Evolutionary conservation across 2,329 filamentous ascomycete species (phyloP), one percentile per base, ranked within the genome.

Genomic region (Intubia oerlemansii): DNA sequence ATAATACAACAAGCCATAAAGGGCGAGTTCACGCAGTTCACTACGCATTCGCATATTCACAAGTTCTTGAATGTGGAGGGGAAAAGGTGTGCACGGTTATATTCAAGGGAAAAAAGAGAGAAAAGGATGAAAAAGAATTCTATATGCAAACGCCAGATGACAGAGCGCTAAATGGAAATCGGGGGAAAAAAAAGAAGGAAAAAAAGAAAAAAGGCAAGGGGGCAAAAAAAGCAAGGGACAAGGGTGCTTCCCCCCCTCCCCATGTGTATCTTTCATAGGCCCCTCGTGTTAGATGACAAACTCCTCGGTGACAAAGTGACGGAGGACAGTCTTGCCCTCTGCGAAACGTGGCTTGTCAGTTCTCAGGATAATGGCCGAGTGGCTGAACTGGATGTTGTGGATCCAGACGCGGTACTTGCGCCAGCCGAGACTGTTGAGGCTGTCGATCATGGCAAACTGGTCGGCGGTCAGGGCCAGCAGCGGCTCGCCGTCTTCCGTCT

Each of bases 331-430:
- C 42, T 62, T 66, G 0, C 85, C 85, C 49, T 95, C 84, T 3
- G 62, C 57, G 41, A 82, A 90, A 1, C 49, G 53, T 29, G 61
- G 54, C 44, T 67, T 71, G 22, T 75, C 66, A 33, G 58, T 66
- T 21, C 85, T 65, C 20, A 90, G 71, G 37, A 95, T 79, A 27
- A 95, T 91, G 4, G 84, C 84, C 0, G 84, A 85, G 48, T 95
- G 85, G 34, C 67, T 79, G 45, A 92, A 80, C n/a, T 59, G 53
- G 31, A 69, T 62, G 5, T 82, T 76, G 37, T 76, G 74, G 22
- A 88, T 84, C 51, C 75, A 72, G 4, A 84, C 66, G 1, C 62
- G 66, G 38, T 66, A 72, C 45, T 73, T 76, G 27, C 59, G 56
- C 62, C 66, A 74, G 5, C 60, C 57, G 3, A 73, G 44, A n/a